phyloP scores from a whole-genome alignment of 257 asterid genomes.

The Nicotiana attenuata region DNA sequence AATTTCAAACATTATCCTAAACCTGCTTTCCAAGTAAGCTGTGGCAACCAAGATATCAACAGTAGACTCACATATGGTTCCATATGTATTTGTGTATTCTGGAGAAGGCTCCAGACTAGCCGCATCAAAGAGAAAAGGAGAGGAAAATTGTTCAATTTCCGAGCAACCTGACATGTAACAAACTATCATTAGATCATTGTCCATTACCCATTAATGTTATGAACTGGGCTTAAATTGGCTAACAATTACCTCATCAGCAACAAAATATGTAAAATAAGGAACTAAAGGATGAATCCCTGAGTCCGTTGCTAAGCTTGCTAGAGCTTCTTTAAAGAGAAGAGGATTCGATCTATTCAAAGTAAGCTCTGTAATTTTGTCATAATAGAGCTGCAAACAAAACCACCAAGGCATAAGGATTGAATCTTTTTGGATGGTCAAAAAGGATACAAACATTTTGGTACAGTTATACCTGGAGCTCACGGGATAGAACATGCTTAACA shows the following conservation, averaged over 20 bases:
- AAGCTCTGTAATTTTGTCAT: slow-evolving; percentile 90
- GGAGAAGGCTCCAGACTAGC: slow-evolving; percentile 87
- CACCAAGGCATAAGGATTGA: slow-evolving; percentile 5
- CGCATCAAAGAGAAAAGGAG: slow-evolving; percentile 94
- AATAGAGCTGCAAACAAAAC: slow-evolving; percentile 71
- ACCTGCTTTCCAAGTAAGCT: not conserved
- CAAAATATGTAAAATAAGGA: slow-evolving; percentile 87
- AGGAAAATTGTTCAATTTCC: slow-evolving; percentile 60
- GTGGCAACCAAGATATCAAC: not conserved
- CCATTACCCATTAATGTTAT: slow-evolving; percentile 2
- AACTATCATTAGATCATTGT: slow-evolving; percentile 11
- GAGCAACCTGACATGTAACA: slow-evolving; percentile 61
- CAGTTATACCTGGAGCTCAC: slow-evolving; percentile 84
- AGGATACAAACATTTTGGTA: slow-evolving; percentile 16
- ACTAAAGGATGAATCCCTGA: slow-evolving; percentile 96
- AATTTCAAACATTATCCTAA: not conserved
- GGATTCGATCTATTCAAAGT: slow-evolving; percentile 70
- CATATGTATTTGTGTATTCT: slow-evolving; percentile 76
- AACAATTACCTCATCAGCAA: slow-evolving; percentile 78
- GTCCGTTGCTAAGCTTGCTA: slow-evolving; percentile 89
- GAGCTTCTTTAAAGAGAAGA: slow-evolving; percentile 69
- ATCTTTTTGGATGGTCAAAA: slow-evolving; percentile 12
- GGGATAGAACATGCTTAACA: slow-evolving; percentile 87
- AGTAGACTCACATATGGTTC: slow-evolving; percentile 86
- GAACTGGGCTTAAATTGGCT: not conserved